phyloP scores from a whole-genome alignment of 345 rosid genomes.

The Gossypium mustelinum region DNA sequence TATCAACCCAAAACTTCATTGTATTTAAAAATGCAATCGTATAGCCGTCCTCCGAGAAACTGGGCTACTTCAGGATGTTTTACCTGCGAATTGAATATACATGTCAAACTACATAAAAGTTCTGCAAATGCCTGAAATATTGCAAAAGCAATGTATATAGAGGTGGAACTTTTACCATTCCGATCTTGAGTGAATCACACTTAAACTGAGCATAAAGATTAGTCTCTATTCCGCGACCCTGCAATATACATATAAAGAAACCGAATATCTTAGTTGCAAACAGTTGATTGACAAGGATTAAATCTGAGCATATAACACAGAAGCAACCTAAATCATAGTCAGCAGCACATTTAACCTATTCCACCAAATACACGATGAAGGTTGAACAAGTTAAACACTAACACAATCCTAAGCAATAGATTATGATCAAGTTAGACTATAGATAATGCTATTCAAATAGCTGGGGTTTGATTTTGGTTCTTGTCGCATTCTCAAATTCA shows the following conservation, averaged over 20 bases:
- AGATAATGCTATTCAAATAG: neutral
- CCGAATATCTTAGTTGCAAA: neutral
- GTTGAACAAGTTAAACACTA: neutral
- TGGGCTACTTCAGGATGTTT: conserved; percentile 97
- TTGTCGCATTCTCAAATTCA: neutral
- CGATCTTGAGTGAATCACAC: conserved; percentile 95
- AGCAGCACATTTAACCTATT: neutral
- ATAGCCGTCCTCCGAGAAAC: conserved; percentile 96
- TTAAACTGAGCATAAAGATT: conserved; percentile 95
- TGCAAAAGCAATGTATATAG: neutral
- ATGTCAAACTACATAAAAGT: neutral
- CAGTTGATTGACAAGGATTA: neutral
- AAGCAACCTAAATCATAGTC: neutral
- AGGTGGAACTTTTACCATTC: conserved; percentile 58
- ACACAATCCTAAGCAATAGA: neutral
- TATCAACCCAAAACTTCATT: conserved; percentile 47
- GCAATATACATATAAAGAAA: neutral
- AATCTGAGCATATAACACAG: conserved; percentile 4
- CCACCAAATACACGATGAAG: neutral
- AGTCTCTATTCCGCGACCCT: conserved; percentile 99
- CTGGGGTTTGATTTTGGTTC: neutral
- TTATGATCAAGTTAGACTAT: neutral
- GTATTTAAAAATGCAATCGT: conserved; percentile 95
- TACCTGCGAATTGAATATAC: conserved; percentile 44
- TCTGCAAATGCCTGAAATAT: neutral